phyloP scores from a whole-genome alignment of 2,329 filamentous ascomycete genomes.

The Thermothelomyces thermophilus region DNA sequence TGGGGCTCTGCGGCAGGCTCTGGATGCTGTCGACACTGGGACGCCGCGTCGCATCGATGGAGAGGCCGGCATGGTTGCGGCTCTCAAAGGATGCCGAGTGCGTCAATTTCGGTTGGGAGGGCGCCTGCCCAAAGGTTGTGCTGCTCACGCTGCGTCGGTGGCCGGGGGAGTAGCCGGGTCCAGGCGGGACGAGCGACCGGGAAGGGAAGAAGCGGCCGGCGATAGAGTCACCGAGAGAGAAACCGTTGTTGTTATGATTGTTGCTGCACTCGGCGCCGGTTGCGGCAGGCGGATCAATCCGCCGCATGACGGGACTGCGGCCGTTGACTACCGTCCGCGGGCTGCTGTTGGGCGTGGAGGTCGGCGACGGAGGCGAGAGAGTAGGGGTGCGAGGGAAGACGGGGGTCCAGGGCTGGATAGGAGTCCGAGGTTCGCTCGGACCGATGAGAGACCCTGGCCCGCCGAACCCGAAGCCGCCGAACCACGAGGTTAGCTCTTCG shows the following conservation, averaged over 20 bases:
- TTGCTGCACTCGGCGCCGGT: not conserved
- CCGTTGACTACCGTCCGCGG: constrained; percentile 17
- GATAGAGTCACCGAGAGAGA: constrained; percentile 10
- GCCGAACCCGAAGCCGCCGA: constrained; percentile 43
- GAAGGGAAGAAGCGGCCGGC: constrained; percentile 12
- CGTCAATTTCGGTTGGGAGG: not conserved
- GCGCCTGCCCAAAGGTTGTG: constrained; percentile 3
- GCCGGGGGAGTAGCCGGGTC: not conserved
- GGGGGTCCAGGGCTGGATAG: constrained; percentile 7
- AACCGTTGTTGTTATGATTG: not conserved
- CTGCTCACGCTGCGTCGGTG: constrained; percentile 18
- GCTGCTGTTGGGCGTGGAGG: constrained; percentile 16
- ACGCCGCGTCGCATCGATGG: constrained; percentile 16
- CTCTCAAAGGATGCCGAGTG: constrained; percentile 21
- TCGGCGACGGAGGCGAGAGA: constrained; percentile 10
- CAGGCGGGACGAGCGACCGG: not conserved
- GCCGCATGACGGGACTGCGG: constrained; percentile 13
- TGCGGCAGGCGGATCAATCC: constrained; percentile 23
- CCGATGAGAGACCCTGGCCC: constrained; percentile 34
- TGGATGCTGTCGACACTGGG: constrained; percentile 31
- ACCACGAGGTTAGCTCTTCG: constrained; percentile 46
- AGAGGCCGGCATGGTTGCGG: constrained; percentile 17
- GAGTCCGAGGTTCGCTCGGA: constrained; percentile 8
- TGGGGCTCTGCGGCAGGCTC: constrained; percentile 46
- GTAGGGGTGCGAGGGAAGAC: constrained; percentile 7